Percentiles rank a stretch among this genome's conserved stretches.
phyloP scores from a whole-genome alignment of 1,284 basidiomycete genomes.

The Cutaneotrichosporon cavernicola region DNA sequence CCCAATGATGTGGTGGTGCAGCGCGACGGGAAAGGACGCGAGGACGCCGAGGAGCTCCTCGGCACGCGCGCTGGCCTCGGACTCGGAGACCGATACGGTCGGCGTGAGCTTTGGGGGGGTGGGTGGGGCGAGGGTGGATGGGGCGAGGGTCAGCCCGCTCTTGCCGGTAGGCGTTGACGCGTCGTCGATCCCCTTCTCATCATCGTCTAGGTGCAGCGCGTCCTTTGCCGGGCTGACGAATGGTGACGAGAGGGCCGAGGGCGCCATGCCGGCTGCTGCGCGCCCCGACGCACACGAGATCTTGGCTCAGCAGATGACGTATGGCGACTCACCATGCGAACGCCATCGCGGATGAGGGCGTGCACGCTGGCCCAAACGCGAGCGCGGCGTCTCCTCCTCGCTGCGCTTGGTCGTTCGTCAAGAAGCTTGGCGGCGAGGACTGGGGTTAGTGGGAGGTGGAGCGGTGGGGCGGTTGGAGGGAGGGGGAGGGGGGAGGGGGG shows the following conservation, averaged over 20 bases:
- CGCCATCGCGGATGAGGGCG: conserved; percentile 42
- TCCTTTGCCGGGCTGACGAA: conserved; percentile 1
- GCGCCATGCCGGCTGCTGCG: neutral
- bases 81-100: neutral
- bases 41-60: conserved; percentile 48
- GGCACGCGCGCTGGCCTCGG: conserved; percentile 8
- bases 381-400: conserved; percentile 3
- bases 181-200: neutral
- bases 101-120: neutral
- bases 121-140: neutral
- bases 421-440: conserved; percentile 18
- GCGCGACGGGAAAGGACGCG: conserved; percentile 48
- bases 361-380: conserved; percentile 45
- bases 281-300: conserved; percentile 17
- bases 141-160: neutral
- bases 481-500: neutral
- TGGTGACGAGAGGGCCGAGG: neutral
- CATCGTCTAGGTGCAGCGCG: neutral
- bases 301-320: conserved; percentile 12
- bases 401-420: conserved; percentile 18
- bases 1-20: conserved; percentile 50
- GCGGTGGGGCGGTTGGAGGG: neutral
- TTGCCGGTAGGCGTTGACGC: neutral
- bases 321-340: conserved; percentile 40
- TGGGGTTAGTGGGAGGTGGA: neutral